Evolutionary conservation across 805 yeast species (phyloP), one percentile per base, ranked within the genome.

Genomic region (Teunomyces barrocoloradensis): DNA sequence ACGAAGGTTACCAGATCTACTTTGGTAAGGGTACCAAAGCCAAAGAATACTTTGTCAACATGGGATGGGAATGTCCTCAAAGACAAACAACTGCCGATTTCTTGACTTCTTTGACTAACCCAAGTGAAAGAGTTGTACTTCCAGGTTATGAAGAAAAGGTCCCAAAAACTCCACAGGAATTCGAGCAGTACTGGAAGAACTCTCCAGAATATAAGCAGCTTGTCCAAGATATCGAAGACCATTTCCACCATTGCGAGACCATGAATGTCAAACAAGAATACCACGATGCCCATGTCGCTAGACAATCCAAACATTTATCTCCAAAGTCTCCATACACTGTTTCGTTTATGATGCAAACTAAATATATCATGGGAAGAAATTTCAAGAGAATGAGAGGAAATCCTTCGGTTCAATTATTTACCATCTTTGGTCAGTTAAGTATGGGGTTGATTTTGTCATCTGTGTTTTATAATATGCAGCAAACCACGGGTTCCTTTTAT

Each of bases 51-150:
- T 81, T 81, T 57, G 49, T 66, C 37, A 70, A 67, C 17, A 76
- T 80, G 82, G 86, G 86, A 36, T 81, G 72, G 59, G 68, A 71
- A 4, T 78, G 83, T 54, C 80, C 82, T 18, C 68, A 68, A 30
- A 76, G 85, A 59, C 82, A 77, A 63, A 79, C 85, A 21, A 78
- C 84, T 45, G 82, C 82, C 20, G 84, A 80, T 57, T 80, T 69
- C 61, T 65, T 80, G 59, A 79, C 85, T 2, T 75, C 84, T 6
- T 61, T 80, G 47, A 79, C 85, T 4, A 70, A 75, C 50, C 81
- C 85, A 25, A 50, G 61, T 13, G 85, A 79, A 61, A 73, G 86
- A 58, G 59, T 70, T 7, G 64, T 67, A 6, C 53, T 53, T 27
- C 51, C 58, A 15, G 83, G 82, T 1, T 75, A 47, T 47, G 80